A percentile compares a stretch with the other conserved stretches of the same genome.
These are phyloP conservation scores for Cynara cardunculus DNA, from an alignment of 129 eudicot species.

Conservation along the genomic window DNA sequence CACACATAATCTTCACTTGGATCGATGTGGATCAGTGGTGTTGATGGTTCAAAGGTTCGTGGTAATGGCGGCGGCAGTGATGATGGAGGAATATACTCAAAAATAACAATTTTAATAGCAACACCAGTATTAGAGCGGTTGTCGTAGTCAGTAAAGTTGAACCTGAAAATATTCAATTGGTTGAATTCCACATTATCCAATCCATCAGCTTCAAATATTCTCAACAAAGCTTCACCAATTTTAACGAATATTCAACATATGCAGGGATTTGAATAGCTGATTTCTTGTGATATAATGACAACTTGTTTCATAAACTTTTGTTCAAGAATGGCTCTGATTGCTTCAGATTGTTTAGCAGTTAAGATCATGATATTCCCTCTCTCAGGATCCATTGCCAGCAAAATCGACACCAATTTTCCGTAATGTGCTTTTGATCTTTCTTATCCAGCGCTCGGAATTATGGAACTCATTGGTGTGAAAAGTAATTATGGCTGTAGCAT, in stretches of 20 bases:
- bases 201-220: not conserved
- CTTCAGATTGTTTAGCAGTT: constrained; percentile 15
- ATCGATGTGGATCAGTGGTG: not conserved
- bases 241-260: not conserved
- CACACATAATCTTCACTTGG: not conserved
- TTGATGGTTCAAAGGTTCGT: not conserved
- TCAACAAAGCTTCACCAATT: not conserved
- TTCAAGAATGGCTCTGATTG: not conserved
- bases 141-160: not conserved
- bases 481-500: not conserved
- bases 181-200: not conserved
- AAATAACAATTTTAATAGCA: too few species aligned
- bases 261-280: not conserved
- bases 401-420: constrained; percentile 7
- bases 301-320: not conserved
- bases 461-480: constrained; percentile 2
- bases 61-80: not conserved
- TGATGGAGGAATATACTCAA: not conserved
- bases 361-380: constrained; percentile 9
- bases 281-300: not conserved
- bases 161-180: not conserved
- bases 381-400: constrained; percentile 9
- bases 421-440: constrained; percentile 2
- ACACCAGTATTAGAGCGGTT: not conserved
- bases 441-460: constrained; percentile 13